Percentiles rank a stretch among this genome's conserved stretches.
These are phyloP conservation scores for Chimonanthus salicifolius DNA, from an alignment of 164 flowering plant species.

Conservation along the genomic window DNA sequence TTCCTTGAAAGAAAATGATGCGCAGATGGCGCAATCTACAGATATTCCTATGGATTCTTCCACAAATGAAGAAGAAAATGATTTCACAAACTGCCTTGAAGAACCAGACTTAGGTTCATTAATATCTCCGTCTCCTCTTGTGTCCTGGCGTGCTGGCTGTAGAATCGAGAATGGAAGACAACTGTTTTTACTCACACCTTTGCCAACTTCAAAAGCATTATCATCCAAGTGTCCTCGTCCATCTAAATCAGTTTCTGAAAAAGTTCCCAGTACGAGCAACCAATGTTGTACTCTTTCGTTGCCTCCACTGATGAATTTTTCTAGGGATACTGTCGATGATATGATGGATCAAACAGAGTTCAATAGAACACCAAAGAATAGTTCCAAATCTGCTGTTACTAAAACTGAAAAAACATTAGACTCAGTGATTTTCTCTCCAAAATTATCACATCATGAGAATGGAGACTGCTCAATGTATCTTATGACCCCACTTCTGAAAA, in stretches of 20 bases:
- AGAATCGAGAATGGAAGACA: slow-evolving; percentile 60
- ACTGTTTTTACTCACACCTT: slow-evolving; percentile 79
- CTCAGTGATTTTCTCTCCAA: slow-evolving; percentile 23
- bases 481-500: slow-evolving; percentile 62
- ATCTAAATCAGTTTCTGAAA: slow-evolving; percentile 29
- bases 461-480: slow-evolving; percentile 33
- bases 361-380: slow-evolving; percentile 15
- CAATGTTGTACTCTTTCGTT: slow-evolving; percentile 12
- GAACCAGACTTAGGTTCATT: slow-evolving; percentile 28
- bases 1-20: slow-evolving; percentile 20
- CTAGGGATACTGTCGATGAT: no score
- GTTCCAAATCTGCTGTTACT: slow-evolving; percentile 10
- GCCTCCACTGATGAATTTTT: not conserved
- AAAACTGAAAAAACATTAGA: slow-evolving; percentile 8
- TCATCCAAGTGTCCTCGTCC: slow-evolving; percentile 33
- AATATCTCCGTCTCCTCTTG: slow-evolving; percentile 93
- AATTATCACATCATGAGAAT: slow-evolving; percentile 9
- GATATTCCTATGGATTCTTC: slow-evolving; percentile 15
- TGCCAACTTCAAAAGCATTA: slow-evolving; percentile 46
- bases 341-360: not conserved
- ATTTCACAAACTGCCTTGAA: slow-evolving; percentile 32
- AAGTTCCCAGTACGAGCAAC: slow-evolving; percentile 7
- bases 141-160: slow-evolving; percentile 78
- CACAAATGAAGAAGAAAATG: slow-evolving; percentile 18
- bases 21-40: slow-evolving; percentile 17